These are phyloP conservation scores for Leccinum pellstonianum DNA, from an alignment of 768 basidiomycete species.

Conservation along the genomic window DNA sequence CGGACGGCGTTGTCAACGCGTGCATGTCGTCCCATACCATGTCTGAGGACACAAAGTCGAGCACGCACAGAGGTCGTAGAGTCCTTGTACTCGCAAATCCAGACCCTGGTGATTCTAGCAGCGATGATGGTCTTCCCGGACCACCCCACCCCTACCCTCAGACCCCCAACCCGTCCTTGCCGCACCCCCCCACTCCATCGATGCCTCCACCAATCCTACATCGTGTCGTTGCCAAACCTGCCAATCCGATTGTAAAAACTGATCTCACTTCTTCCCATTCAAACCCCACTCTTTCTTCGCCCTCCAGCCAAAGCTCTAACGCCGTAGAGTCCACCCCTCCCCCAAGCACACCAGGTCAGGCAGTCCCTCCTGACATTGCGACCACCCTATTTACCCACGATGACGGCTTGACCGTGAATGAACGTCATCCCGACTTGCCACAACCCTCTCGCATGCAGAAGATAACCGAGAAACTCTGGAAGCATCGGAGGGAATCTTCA, in stretches of 20 bases:
- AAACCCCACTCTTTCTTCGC: slow-evolving; percentile 64
- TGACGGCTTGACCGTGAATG: slow-evolving; percentile 33
- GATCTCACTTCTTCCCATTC: slow-evolving; percentile 38
- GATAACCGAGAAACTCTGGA: slow-evolving; percentile 29
- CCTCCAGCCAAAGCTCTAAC: slow-evolving; percentile 64
- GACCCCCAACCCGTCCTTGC: slow-evolving; percentile 27
- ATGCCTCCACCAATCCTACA: slow-evolving; percentile 19
- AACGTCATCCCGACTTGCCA: slow-evolving; percentile 27
- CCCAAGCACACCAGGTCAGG: slow-evolving; percentile 60
- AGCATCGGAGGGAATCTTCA: slow-evolving; percentile 30
- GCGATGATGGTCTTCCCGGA: slow-evolving; percentile 35
- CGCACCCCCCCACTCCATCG: slow-evolving; percentile 27
- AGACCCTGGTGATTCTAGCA: slow-evolving; percentile 46
- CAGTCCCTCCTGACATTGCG: slow-evolving; percentile 42
- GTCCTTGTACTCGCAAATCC: slow-evolving; percentile 64
- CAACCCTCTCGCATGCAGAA: slow-evolving; percentile 35
- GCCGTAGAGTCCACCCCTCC: slow-evolving; percentile 69
- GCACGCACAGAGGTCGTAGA: slow-evolving; percentile 35
- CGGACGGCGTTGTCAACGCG: slow-evolving; percentile 30
- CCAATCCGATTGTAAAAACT: slow-evolving; percentile 36
- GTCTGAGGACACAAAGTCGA: slow-evolving; percentile 59
- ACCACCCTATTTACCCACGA: slow-evolving; percentile 38
- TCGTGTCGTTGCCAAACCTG: slow-evolving; percentile 21
- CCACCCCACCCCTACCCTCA: slow-evolving; percentile 17
- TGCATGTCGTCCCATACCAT: slow-evolving; percentile 41